Evolutionary conservation across 116 monocot species (phyloP).

Genomic region (Dioscorea cayenensis): DNA sequence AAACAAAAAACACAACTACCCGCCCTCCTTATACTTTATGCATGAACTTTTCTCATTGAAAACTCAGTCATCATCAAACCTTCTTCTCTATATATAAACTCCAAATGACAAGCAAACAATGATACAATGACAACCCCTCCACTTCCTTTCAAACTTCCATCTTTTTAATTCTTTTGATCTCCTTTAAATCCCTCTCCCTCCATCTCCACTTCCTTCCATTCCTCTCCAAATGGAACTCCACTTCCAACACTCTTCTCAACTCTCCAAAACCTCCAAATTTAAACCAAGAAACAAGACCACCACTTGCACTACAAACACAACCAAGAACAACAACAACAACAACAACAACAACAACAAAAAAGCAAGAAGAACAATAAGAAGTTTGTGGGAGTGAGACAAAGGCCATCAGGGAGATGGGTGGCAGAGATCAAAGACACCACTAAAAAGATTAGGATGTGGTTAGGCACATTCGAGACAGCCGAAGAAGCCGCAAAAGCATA

Average conservation of each 20-base stretch:
- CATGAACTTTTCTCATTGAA: background rate
- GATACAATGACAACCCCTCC: background rate
- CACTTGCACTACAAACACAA: background rate
- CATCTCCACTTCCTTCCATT: background rate
- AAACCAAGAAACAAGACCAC: constrained; percentile 10
- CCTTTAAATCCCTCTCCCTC: background rate
- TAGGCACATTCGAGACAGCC: constrained; percentile 63
- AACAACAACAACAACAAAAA: background rate
- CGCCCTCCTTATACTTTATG: no score
- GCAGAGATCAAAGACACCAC: constrained; percentile 73
- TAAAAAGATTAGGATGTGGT: constrained; percentile 63
- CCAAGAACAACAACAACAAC: background rate
- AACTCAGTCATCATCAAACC: background rate
- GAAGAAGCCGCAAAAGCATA: constrained; percentile 61
- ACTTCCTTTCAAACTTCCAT: background rate
- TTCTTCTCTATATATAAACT: background rate
- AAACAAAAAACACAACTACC: no score
- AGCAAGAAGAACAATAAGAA: constrained; percentile 7
- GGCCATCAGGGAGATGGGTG: constrained; percentile 68
- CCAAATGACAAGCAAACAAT: background rate
- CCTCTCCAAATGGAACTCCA: constrained; percentile 34
- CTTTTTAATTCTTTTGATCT: background rate
- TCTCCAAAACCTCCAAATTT: constrained; percentile 25
- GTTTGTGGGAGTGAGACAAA: constrained; percentile 54
- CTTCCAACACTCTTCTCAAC: constrained; percentile 15